Base-by-base conservation (phyloP, 1,284 basidiomycete genomes). In the Tetrapyrgos nigripes region DNA sequence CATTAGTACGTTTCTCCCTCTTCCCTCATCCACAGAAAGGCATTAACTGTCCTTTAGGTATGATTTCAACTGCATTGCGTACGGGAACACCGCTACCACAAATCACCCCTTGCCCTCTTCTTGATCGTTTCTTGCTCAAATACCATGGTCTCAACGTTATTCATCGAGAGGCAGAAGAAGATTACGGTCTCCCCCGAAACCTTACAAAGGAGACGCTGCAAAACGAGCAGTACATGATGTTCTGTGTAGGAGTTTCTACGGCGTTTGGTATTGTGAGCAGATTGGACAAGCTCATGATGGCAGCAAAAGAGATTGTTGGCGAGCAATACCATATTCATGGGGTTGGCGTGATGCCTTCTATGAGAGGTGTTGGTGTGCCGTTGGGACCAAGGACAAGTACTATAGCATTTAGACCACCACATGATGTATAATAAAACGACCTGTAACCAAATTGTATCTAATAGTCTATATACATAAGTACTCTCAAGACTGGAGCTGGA, bases 31-130 rank as follows among this genome's bases (percentile, higher is more conserved):
- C 55, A 28, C 27, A 35, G 50, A 4, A 5, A 26, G 14, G 9
- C 2, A 17, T 21, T 19, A 8, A 40, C 37, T 40, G 14, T 10
- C 21, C 1, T 44, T 9, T 33, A 92, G 84, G 82, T 53, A 80
- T 92, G 80, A 83, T 91, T 44, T 86, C 89, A 0, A 85, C 83
- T 0, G 84, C 93, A 1, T 76, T 96, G 29, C 82, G 88, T n/a
- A 89, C 88, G 0, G 93, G 91, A 3, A 78, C 78, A 13, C 87
- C 94, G 0, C 75, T 96, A 19, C 94, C 94, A 0, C 94, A 96
- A 68, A 91, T 96, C 48, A 94, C 92, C 0, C 92, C 93, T 0
- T 91, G 89, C 63, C 93, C 93, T 0, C 79, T 96, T 3, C 76
- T 94, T 0, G 87, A 93, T 66, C 82, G 93, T 8, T 93, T 93